Conservation (phyloP, 2,329 filamentous ascomycete genomes). For the Amphichorda felina region DNA sequence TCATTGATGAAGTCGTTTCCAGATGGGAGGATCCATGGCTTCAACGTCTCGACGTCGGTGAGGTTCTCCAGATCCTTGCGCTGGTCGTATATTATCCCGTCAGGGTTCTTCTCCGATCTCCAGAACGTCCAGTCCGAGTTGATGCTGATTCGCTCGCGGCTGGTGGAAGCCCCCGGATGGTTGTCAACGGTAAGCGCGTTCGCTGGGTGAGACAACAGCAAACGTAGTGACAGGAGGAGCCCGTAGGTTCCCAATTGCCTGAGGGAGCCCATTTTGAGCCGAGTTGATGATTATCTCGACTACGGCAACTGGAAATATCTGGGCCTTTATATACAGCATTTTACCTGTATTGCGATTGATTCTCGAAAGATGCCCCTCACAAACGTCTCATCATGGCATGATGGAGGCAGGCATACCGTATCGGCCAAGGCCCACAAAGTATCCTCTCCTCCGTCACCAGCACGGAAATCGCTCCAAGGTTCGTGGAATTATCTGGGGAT, state of each 20-base stretch:
- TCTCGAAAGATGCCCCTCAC: no score
- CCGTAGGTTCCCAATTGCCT: background rate
- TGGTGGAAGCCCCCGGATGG: background rate
- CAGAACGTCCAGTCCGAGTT: constrained; percentile 24
- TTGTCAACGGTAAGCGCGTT: background rate
- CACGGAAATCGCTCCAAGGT: no score
- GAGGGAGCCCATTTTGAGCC: background rate
- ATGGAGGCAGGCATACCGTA: no score
- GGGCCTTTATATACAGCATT: no score
- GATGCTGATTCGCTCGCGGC: constrained; percentile 17
- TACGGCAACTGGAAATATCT: no score
- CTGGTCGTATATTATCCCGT: constrained; percentile 16
- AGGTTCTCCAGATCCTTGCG: constrained; percentile 9
- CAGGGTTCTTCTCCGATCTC: constrained; percentile 21
- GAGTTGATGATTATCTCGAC: no score
- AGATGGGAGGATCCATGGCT: constrained; percentile 28
- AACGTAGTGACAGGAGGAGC: background rate
- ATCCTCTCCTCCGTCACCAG: no score
- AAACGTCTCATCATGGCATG: no score
- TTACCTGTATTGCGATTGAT: no score
- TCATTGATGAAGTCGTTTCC: constrained; percentile 26
- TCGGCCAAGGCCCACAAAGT: no score
- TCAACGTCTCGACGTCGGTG: constrained; percentile 13
- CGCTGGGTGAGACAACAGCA: background rate
- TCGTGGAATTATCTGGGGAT: no score